These are phyloP conservation scores for Nicotiana noctiflora DNA, from an alignment of 257 asterid genomes.

Conservation along the genomic window DNA sequence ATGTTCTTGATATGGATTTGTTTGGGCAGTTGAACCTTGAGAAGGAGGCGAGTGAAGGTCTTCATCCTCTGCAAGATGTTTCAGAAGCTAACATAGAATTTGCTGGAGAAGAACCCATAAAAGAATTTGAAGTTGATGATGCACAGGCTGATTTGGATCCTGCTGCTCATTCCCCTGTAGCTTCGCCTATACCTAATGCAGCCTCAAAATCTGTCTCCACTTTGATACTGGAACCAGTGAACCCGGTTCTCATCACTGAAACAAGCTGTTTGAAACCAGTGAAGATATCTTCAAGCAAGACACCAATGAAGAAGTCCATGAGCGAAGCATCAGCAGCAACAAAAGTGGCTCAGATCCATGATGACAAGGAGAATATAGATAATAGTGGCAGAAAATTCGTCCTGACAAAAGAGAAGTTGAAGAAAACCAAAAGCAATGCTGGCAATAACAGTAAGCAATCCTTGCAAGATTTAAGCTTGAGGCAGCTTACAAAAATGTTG, in stretches of 20 bases:
- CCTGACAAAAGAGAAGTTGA: conserved; percentile 17
- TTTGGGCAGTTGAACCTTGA: background rate
- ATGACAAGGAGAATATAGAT: conserved; percentile 52
- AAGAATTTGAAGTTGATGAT: background rate
- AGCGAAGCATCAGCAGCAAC: conserved; percentile 19
- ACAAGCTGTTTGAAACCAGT: conserved; percentile 18
- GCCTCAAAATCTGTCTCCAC: background rate
- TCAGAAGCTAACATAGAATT: background rate
- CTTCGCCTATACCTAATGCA: background rate
- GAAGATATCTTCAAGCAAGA: conserved; percentile 8
- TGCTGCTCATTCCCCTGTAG: background rate
- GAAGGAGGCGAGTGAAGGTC: background rate
- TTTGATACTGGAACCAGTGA: background rate
- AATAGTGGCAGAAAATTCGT: conserved; percentile 18
- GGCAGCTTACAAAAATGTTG: conserved; percentile 19
- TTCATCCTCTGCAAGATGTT: background rate
- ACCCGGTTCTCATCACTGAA: background rate
- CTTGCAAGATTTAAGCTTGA: conserved; percentile 25
- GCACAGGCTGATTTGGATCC: background rate
- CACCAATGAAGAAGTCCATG: conserved; percentile 11
- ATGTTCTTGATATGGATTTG: background rate
- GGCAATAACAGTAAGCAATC: conserved; percentile 3
- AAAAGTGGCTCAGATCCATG: conserved; percentile 8
- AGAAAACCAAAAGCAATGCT: conserved; percentile 5
- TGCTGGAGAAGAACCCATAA: background rate